Percentiles rank a stretch among this genome's conserved stretches.
Evolutionary conservation across 2,329 filamentous ascomycete genomes (phyloP).

Genomic region (Aspergillus fumigatiaffinis): DNA sequence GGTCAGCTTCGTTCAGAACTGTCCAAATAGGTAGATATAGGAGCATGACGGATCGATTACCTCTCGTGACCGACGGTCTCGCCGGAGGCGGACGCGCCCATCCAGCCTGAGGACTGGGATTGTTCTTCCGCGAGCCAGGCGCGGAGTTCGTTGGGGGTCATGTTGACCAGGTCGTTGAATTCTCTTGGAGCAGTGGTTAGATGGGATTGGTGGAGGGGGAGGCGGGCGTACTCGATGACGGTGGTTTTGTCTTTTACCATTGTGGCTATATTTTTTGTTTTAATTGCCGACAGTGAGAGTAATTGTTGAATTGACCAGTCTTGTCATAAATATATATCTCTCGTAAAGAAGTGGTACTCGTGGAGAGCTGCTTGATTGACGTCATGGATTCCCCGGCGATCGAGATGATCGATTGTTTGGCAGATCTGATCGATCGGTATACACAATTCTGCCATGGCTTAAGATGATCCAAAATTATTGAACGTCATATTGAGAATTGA

Average conservation of each 20-base stretch:
- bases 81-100: constrained; percentile 54
- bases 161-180: constrained; percentile 65
- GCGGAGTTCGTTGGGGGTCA: constrained; percentile 58
- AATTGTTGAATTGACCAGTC: background rate
- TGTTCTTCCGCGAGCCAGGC: constrained; percentile 59
- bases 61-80: constrained; percentile 63
- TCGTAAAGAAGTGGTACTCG: background rate
- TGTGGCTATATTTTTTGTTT: constrained; percentile 15
- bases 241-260: constrained; percentile 53
- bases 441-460: too few relatives aligned
- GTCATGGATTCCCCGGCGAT: background rate
- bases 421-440: too few relatives aligned
- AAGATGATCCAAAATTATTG: too few relatives aligned
- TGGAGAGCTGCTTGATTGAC: background rate
- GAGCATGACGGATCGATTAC: constrained; percentile 20
- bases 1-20: too few relatives aligned
- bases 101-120: constrained; percentile 58
- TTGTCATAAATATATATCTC: background rate
- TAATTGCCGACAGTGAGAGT: background rate
- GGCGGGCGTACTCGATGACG: constrained; percentile 43
- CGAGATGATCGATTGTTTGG: too few relatives aligned
- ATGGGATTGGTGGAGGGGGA: background rate
- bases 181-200: constrained; percentile 43
- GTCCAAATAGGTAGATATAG: too few relatives aligned
- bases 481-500: too few relatives aligned